A percentile compares a stretch with the other conserved stretches of the same genome.
Evolutionary conservation across 169 alveolate genomes (phyloP).

Genomic region (Eimeria necatrix): DNA sequence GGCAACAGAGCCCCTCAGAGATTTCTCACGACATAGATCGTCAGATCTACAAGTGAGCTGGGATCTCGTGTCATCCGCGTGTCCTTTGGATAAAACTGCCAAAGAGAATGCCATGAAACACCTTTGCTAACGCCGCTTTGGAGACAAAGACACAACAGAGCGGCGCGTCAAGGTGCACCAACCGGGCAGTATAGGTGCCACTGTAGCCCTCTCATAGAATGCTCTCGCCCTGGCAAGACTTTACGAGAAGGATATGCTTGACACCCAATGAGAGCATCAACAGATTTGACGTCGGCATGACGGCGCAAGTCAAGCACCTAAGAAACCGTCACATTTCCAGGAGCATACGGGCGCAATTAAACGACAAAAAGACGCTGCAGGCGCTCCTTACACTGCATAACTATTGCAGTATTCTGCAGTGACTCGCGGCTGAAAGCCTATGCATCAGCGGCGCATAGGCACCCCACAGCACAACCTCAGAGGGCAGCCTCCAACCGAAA

Average conservation of each 20-base stretch:
- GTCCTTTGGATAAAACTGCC: not conserved
- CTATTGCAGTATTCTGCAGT: too few relatives aligned
- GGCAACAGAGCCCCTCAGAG: conserved; percentile 63
- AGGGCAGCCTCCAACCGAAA: too few relatives aligned
- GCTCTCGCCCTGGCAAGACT: not conserved
- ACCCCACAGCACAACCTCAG: too few relatives aligned
- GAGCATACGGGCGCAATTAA: too few relatives aligned
- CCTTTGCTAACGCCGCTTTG: conserved; percentile 28
- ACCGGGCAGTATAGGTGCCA: conserved; percentile 41
- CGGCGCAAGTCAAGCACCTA: too few relatives aligned
- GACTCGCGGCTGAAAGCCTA: too few relatives aligned
- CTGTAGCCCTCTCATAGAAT: conserved; percentile 45
- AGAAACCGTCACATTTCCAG: not conserved
- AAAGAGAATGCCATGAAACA: not conserved
- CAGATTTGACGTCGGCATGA: too few relatives aligned
- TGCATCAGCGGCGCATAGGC: too few relatives aligned
- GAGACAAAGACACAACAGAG: not conserved
- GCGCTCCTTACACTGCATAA: too few relatives aligned
- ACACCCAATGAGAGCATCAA: not conserved
- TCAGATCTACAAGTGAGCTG: conserved; percentile 88
- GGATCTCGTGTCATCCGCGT: conserved; percentile 86
- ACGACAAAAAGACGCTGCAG: too few relatives aligned
- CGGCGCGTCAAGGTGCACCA: conserved; percentile 63
- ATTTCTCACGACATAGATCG: conserved; percentile 84
- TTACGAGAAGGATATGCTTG: conserved; percentile 67